phyloP scores from a whole-genome alignment of 129 eudicot genomes.

The Daucus carota region DH1_v3.0 NC_030386.2:38294501-38295000 shows the following conservation, averaged over 20 bases:
- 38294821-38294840: neutral
- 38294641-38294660: conserved; percentile 9
- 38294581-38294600: neutral
- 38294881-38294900: conserved; percentile 27
- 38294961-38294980: conserved; percentile 11
- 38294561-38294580: neutral
- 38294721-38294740: conserved; percentile 53
- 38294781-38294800: neutral
- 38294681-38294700: conserved; percentile 74
- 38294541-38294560: neutral
- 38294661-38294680: conserved; percentile 87
- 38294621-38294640: neutral
- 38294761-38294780: neutral
- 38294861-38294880: conserved; percentile 38
- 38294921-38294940: conserved; percentile 11
- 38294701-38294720: conserved; percentile 78
- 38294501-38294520: neutral
- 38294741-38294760: conserved; percentile 17
- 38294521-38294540: neutral
- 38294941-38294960: conserved; percentile 16
- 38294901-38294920: conserved; percentile 25
- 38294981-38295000: conserved; percentile 19
- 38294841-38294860: conserved; percentile 35
- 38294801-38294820: neutral
- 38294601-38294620: neutral